These are phyloP conservation scores for Stachybotrys elegans DNA, from an alignment of 2,329 filamentous ascomycete genomes.

Conservation along the genomic window DNA sequence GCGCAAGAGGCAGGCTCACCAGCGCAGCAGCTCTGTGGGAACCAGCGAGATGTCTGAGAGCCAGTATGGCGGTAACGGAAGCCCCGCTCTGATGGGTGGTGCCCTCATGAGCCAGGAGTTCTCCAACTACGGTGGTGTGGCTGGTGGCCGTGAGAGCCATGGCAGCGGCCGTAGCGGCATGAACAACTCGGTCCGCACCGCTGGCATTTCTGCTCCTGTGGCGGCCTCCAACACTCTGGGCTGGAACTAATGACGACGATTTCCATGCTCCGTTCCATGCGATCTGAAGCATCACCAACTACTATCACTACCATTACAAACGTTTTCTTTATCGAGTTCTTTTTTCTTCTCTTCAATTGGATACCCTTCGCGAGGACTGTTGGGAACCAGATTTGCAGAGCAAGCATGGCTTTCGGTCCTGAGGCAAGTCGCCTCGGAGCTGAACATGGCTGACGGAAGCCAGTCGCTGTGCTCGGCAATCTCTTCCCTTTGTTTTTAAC, in stretches of 20 bases:
- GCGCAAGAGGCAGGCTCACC: conserved; percentile 73
- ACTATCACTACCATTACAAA: conserved; percentile 13
- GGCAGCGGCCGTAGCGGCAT: conserved; percentile 58
- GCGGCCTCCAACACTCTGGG: conserved; percentile 92
- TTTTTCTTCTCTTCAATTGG: conserved; percentile 19
- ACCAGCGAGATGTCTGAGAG: conserved; percentile 46
- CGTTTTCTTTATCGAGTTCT: conserved; percentile 13
- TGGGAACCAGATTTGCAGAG: conserved; percentile 14
- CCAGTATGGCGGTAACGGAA: conserved; percentile 43
- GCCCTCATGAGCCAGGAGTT: conserved; percentile 55
- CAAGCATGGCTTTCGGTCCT: conserved; percentile 7
- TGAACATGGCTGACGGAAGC: conserved; percentile 7
- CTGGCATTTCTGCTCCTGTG: conserved; percentile 80
- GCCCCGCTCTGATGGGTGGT: conserved; percentile 65
- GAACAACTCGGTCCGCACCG: conserved; percentile 50
- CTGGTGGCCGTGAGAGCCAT: conserved; percentile 52
- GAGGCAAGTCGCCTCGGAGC: conserved; percentile 11
- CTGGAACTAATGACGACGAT: conserved; percentile 63
- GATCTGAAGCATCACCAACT: conserved; percentile 10
- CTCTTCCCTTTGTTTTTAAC: not conserved
- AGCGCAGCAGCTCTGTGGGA: conserved; percentile 69
- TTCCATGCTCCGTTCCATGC: conserved; percentile 5
- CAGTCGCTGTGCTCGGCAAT: not conserved
- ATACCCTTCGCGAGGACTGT: conserved; percentile 28
- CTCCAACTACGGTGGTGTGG: conserved; percentile 47